phyloP scores from a whole-genome alignment of 164 flowering plant genomes.

The Pachysandra terminalis region DNA sequence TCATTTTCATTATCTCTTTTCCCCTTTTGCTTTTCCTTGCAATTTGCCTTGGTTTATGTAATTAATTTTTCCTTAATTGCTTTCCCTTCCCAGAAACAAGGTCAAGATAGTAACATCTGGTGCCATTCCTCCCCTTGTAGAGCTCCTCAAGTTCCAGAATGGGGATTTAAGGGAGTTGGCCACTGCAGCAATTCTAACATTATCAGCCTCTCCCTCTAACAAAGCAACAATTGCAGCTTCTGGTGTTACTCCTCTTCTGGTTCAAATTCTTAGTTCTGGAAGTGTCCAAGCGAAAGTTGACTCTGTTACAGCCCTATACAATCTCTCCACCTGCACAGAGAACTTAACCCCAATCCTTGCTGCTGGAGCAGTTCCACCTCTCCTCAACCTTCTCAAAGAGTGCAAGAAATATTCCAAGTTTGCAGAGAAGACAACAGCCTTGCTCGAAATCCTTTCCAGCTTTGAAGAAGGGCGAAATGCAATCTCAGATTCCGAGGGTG shows the following conservation, averaged over 20 bases:
- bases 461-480: conserved; percentile 56
- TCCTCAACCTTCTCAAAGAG: conserved; percentile 64
- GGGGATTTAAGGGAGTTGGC: conserved; percentile 57
- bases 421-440: conserved; percentile 74
- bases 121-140: conserved; percentile 65
- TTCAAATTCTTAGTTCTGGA: conserved; percentile 58
- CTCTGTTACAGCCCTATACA: conserved; percentile 72
- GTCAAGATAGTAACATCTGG: conserved; percentile 58
- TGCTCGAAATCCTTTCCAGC: conserved; percentile 50
- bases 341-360: conserved; percentile 34
- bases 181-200: conserved; percentile 69
- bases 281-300: conserved; percentile 74
- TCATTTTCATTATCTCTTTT: not conserved
- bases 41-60: not conserved
- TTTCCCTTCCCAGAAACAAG: conserved; percentile 56
- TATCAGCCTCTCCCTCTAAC: conserved; percentile 63
- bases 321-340: conserved; percentile 55
- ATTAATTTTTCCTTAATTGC: not conserved
- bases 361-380: conserved; percentile 54
- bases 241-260: conserved; percentile 65
- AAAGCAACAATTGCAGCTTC: conserved; percentile 51
- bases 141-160: conserved; percentile 52
- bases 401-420: conserved; percentile 80
- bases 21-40: not conserved
- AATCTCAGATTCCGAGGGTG: conserved; percentile 47